Conservation (phyloP, 73 alveolate species). For the Blepharisma japonicum region DNA sequence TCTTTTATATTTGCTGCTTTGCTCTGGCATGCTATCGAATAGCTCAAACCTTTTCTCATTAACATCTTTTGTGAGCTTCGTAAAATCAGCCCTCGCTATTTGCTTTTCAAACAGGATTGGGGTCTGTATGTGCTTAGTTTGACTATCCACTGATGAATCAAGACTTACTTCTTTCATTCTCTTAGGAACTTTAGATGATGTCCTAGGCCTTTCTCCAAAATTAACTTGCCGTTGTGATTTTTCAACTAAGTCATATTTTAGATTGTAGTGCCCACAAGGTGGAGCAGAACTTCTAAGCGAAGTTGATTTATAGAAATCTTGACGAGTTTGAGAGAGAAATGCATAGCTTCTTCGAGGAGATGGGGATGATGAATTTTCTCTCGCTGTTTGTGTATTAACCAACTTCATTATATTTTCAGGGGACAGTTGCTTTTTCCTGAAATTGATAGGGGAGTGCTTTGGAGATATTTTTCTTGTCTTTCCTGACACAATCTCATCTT, state of each 20-base stretch:
- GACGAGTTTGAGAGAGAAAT: conserved; percentile 14
- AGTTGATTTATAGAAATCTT: conserved; percentile 22
- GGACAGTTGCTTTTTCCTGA: too few relatives aligned
- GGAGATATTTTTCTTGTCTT: not conserved
- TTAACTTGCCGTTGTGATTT: not conserved
- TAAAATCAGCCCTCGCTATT: not conserved
- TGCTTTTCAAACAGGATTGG: not conserved
- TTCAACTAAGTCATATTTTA: not conserved
- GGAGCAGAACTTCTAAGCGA: not conserved
- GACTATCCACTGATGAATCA: not conserved
- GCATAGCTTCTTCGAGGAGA: not conserved
- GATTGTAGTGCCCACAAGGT: not conserved
- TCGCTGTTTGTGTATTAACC: too few relatives aligned
- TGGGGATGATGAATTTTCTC: too few relatives aligned
- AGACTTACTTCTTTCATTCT: too few relatives aligned
- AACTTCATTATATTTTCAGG: too few relatives aligned
- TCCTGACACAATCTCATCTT: conserved; percentile 26
- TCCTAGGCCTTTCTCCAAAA: too few relatives aligned
- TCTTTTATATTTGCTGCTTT: not conserved
- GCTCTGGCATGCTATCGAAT: conserved; percentile 13
- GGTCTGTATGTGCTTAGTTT: not conserved
- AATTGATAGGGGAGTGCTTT: too few relatives aligned
- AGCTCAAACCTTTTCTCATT: not conserved
- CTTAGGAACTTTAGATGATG: too few relatives aligned
- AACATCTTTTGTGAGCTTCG: not conserved